These are phyloP conservation scores for Globisporangium takayamanum DNA, from an alignment of 352 stramenopile genomes.

Conservation along the genomic window DNA sequence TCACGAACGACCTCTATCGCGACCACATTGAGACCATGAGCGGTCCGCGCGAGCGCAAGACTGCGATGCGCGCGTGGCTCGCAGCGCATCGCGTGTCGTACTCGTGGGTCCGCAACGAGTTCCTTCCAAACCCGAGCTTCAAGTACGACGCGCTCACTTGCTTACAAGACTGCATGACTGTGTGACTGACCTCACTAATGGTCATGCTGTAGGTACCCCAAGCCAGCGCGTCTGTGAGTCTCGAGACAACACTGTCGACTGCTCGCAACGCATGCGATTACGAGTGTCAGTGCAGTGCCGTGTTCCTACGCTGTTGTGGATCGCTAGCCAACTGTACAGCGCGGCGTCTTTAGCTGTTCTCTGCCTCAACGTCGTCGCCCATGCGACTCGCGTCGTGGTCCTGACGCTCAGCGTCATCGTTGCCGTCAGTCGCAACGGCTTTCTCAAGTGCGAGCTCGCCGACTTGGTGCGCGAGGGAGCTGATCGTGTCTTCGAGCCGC, in stretches of 20 bases:
- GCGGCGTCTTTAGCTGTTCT: neutral
- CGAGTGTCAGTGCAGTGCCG: neutral
- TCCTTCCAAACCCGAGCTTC: slow-evolving; percentile 85
- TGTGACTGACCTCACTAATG: neutral
- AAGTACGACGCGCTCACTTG: slow-evolving; percentile 18
- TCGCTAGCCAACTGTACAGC: neutral
- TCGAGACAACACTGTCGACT: neutral
- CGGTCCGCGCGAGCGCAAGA: slow-evolving; percentile 45
- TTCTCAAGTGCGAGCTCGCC: slow-evolving; percentile 33
- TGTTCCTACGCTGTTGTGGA: neutral
- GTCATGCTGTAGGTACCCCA: slow-evolving; percentile 1
- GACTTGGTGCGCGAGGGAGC: slow-evolving; percentile 33
- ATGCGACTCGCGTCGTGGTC: neutral
- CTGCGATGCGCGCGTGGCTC: slow-evolving; percentile 61
- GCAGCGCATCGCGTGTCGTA: slow-evolving; percentile 77
- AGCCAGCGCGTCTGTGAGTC: slow-evolving; percentile 2
- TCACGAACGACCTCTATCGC: slow-evolving; percentile 87
- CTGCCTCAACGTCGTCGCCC: neutral
- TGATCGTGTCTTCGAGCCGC: slow-evolving; percentile 41
- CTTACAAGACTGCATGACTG: neutral
- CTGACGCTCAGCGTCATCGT: neutral
- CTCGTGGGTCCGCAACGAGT: slow-evolving; percentile 84
- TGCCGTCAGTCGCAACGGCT: neutral
- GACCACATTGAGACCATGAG: slow-evolving; percentile 76
- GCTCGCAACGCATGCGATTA: neutral